Evolutionary conservation across 345 rosid species (phyloP).

Genomic region (Mangifera indica): DNA sequence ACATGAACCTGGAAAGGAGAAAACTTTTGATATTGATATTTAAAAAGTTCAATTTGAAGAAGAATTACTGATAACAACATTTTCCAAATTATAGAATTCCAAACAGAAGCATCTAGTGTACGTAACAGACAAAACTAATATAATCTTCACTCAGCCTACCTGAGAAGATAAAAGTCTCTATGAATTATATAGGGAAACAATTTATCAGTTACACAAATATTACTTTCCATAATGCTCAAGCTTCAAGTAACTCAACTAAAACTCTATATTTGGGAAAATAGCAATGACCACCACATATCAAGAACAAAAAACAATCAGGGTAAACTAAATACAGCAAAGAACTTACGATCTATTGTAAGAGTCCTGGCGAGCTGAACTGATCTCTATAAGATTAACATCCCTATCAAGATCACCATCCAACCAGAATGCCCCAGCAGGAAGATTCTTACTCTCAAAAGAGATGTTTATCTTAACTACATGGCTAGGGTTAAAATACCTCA

Average conservation of each 20-base stretch:
- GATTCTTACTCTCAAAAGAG: constrained; percentile 63
- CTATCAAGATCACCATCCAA: constrained; percentile 38
- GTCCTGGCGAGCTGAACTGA: constrained; percentile 61
- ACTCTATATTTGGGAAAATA: background rate
- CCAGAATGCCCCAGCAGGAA: constrained; percentile 87
- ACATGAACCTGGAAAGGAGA: constrained; percentile 11
- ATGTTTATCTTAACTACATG: constrained; percentile 87
- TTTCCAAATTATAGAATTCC: background rate
- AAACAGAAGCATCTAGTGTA: background rate
- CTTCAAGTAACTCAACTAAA: background rate
- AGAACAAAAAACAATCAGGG: background rate
- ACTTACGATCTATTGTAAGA: constrained; percentile 77
- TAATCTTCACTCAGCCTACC: constrained; percentile 7
- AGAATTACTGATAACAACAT: constrained; percentile 3
- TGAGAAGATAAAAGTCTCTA: background rate
- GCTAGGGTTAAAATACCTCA: constrained; percentile 67
- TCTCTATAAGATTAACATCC: constrained; percentile 60
- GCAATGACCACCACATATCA: background rate
- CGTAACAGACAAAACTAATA: background rate
- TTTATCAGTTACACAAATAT: background rate
- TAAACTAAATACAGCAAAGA: constrained; percentile 9
- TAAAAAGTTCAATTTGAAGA: background rate
- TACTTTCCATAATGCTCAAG: background rate
- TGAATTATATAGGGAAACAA: background rate
- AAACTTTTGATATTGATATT: background rate